Conservation (phyloP, 208 protist genomes). For the Trichomonas gallinae region DNA sequence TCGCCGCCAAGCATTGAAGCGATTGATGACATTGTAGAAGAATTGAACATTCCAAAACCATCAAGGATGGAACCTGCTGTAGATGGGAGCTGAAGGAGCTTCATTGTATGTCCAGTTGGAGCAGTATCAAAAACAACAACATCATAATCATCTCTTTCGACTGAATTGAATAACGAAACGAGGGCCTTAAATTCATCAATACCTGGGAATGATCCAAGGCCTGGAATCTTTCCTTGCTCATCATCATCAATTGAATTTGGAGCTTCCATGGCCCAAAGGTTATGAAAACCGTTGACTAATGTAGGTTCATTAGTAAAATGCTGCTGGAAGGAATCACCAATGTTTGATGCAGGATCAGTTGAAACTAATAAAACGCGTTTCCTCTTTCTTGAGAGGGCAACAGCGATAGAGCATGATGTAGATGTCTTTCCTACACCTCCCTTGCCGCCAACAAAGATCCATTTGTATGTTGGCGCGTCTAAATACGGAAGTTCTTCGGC, state of each 20-base stretch:
- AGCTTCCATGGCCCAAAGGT: conserved; percentile 21
- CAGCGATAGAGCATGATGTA: conserved; percentile 8
- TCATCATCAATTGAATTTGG: background rate
- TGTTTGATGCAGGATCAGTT: conserved; percentile 24
- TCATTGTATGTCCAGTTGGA: conserved; percentile 85
- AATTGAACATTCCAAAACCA: background rate
- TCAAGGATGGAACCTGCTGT: background rate
- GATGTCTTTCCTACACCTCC: conserved; percentile 27
- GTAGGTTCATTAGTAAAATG: background rate
- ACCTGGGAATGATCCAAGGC: conserved; percentile 59
- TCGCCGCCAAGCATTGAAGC: background rate
- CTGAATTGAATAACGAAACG: conserved; percentile 69
- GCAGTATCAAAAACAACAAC: conserved; percentile 95
- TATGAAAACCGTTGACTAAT: background rate
- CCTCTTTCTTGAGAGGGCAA: background rate
- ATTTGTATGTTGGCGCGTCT: background rate
- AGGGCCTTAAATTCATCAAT: conserved; percentile 95
- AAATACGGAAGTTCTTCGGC: background rate
- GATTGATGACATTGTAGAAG: background rate
- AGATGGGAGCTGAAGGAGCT: background rate
- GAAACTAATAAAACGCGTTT: conserved; percentile 6
- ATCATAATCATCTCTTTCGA: conserved; percentile 66
- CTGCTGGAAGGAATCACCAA: conserved; percentile 21
- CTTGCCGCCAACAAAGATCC: conserved; percentile 30
- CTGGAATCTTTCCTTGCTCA: background rate